Base-by-base conservation (phyloP, 257 asterid genomes). In the Cinchona pubescens region DNA sequence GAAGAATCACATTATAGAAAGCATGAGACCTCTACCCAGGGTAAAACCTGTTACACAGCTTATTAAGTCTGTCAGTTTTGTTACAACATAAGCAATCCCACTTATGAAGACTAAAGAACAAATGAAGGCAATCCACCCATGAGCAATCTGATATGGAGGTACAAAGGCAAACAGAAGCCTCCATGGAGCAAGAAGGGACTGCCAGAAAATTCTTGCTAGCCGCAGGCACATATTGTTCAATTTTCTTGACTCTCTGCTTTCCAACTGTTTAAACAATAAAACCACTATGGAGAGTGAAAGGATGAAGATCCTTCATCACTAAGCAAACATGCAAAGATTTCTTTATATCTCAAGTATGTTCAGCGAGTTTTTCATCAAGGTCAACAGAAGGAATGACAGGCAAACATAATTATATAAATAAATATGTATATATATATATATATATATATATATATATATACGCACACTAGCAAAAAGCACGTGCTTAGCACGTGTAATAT, bases 81-180 rank as follows among this genome's bases (percentile, higher is more conserved):
- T 94, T 64, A 92, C 97, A 23, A 89, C 60, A 75, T 87, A 94
- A 65, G 98, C 98, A 76, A 94, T 86, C 80, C 94, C 96, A 65
- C 94, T 88, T 25, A 94, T 94, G 83, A 94, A 94, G 75, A 76
- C 55, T 78, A 94, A 79, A 40, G 97, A 88, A 82, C 86, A 82
- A 55, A 89, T 53, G 87, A 94, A 94, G 75, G 98, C 94, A 78
- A 90, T 78, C 98, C 97, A 94, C 60, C 97, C 98, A 75, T 94
- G 93, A 69, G 96, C 97, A 72, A 92, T 92, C 79, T 92, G 96
- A 88, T 84, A 86, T 11, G 97, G 97, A 73, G 97, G 97, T 61
- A 92, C 92, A 75, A 92, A 85, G 8, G 97, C 98, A 71, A 94
- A 94, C 63, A 94, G 78, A 23, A 92, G 77, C 83, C 92, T 86